A percentile compares a stretch with the other conserved stretches of the same genome.
These are phyloP conservation scores for Fusarium scirpi DNA, from an alignment of 2,329 filamentous ascomycete genomes.

Conservation along the genomic window DNA sequence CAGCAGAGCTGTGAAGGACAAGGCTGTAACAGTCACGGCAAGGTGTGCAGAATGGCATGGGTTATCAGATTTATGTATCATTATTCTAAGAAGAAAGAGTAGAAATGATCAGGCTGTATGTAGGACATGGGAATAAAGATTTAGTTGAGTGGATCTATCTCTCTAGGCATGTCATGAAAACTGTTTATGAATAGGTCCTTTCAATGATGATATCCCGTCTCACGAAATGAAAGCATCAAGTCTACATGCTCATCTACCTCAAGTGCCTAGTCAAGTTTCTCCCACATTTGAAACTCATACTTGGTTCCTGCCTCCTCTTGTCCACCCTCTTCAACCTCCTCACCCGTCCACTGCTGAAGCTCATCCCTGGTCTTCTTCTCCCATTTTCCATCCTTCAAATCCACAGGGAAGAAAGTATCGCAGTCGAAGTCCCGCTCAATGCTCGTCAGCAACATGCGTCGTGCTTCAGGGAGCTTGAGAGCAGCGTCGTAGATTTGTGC, in stretches of 20 bases:
- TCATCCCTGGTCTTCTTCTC: slow-evolving; percentile 61
- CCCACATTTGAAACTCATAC: slow-evolving; percentile 83
- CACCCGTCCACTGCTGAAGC: slow-evolving; percentile 74
- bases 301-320: slow-evolving; percentile 72
- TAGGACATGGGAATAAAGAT: neutral
- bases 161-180: neutral
- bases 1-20: neutral
- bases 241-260: neutral
- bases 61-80: neutral
- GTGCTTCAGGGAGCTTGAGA: slow-evolving; percentile 68
- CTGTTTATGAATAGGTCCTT: slow-evolving; percentile 29
- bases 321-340: slow-evolving; percentile 67
- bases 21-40: neutral
- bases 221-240: neutral
- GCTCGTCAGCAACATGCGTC: slow-evolving; percentile 76
- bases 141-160: neutral
- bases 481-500: slow-evolving; percentile 84
- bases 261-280: slow-evolving; percentile 57
- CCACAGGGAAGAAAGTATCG: slow-evolving; percentile 79
- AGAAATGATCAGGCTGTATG: neutral
- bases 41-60: neutral
- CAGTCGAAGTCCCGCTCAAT: slow-evolving; percentile 78
- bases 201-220: slow-evolving; percentile 36
- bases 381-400: slow-evolving; percentile 67
- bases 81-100: neutral